Evolutionary conservation across 1,284 basidiomycete species (phyloP).

Genomic region (Ceratobasidium sp.): DNA sequence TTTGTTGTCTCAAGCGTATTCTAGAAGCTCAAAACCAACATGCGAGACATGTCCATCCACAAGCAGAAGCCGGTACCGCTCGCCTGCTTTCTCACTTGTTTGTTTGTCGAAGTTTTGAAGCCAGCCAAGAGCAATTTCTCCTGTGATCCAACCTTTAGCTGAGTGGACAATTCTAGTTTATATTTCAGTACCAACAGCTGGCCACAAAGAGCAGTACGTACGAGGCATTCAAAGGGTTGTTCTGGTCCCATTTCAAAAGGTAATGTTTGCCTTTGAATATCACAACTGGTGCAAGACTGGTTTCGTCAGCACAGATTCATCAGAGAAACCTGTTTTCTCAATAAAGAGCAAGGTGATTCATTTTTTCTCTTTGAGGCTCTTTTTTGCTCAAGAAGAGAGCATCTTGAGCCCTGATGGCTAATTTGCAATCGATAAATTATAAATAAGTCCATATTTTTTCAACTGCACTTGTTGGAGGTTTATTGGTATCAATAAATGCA

Average conservation of each 20-base stretch:
- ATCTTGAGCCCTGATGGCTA: no score
- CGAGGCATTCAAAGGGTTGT: constrained; percentile 44
- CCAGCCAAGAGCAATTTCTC: constrained; percentile 55
- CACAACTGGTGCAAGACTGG: constrained; percentile 53
- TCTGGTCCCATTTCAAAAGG: constrained; percentile 53
- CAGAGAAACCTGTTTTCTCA: no score
- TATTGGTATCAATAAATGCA: no score
- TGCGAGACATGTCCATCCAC: constrained; percentile 62
- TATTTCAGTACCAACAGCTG: constrained; percentile 49
- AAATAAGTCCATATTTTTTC: no score
- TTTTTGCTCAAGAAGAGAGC: no score
- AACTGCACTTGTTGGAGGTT: no score
- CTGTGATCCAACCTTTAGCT: constrained; percentile 53
- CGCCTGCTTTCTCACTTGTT: constrained; percentile 57
- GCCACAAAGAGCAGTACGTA: constrained; percentile 49
- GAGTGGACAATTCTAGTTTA: constrained; percentile 51
- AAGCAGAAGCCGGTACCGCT: constrained; percentile 54
- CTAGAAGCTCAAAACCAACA: constrained; percentile 56
- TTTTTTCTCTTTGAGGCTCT: no score
- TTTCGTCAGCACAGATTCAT: constrained; percentile 57
- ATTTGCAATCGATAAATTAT: no score
- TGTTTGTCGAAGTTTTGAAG: constrained; percentile 57
- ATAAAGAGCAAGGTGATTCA: no score
- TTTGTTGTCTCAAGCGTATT: constrained; percentile 54
- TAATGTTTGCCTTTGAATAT: constrained; percentile 59